phyloP scores from a whole-genome alignment of 345 rosid species.

The Cardamine occulta region DNA sequence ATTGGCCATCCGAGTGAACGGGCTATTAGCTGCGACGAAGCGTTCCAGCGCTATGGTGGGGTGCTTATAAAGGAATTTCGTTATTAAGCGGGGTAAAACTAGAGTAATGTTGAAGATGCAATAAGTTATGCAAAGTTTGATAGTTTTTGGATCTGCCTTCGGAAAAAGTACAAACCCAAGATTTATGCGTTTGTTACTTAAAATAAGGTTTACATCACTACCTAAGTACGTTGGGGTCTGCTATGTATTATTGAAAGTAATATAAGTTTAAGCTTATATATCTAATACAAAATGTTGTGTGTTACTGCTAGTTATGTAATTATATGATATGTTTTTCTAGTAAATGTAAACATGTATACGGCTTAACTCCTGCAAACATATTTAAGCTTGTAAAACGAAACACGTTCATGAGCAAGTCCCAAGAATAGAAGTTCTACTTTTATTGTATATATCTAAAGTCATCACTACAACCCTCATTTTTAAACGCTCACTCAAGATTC shows the following conservation, averaged over 20 bases:
- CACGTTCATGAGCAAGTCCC: too few species aligned
- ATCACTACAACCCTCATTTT: too few species aligned
- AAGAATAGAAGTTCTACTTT: too few species aligned
- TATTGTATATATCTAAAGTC: too few species aligned
- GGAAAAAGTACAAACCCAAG: slow-evolving; percentile 24
- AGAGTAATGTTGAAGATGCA: not conserved
- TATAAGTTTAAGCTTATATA: not conserved
- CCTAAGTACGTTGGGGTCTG: not conserved
- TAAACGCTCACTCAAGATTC: too few species aligned
- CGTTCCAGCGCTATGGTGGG: slow-evolving; percentile 33
- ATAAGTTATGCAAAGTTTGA: slow-evolving; percentile 9
- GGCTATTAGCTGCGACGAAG: slow-evolving; percentile 37
- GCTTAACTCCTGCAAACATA: too few species aligned
- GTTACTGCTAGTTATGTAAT: not conserved
- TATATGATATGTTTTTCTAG: not conserved
- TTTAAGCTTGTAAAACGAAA: too few species aligned
- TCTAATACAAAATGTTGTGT: not conserved
- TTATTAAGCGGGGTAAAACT: slow-evolving; percentile 1
- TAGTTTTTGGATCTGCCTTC: slow-evolving; percentile 2
- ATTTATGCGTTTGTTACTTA: slow-evolving; percentile 25
- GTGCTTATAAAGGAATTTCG: slow-evolving; percentile 40
- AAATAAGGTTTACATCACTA: slow-evolving; percentile 1
- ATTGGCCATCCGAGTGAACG: slow-evolving; percentile 21
- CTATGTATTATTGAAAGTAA: not conserved
- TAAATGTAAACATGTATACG: not conserved